phyloP scores from a whole-genome alignment of 176 grass and related monocot genomes.

The Juncus inflexus region DNA sequence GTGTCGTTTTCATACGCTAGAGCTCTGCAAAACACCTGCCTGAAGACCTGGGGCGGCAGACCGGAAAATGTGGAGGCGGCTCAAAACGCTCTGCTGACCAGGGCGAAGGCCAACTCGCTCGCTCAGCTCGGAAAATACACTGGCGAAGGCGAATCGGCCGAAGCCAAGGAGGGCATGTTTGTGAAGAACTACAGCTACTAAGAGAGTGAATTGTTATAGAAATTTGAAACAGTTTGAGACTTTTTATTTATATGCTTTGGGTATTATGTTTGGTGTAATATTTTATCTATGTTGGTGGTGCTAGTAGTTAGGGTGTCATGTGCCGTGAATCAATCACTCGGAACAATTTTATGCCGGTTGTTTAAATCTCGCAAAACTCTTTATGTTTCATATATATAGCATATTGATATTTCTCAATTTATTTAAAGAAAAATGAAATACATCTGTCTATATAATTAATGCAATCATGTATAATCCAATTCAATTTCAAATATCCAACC shows the following conservation, averaged over 20 bases:
- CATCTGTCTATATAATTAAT: too few species aligned
- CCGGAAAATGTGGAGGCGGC: constrained; percentile 79
- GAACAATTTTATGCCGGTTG: too few species aligned
- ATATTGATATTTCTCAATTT: too few species aligned
- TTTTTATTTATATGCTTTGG: constrained; percentile 23
- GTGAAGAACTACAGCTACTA: constrained; percentile 99
- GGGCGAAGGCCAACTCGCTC: constrained; percentile 89
- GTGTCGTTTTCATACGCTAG: constrained; percentile 93
- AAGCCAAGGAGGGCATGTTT: constrained; percentile 71
- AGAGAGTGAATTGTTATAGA: constrained; percentile 12
- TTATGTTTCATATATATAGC: too few species aligned
- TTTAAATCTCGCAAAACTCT: too few species aligned
- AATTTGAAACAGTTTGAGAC: constrained; percentile 25
- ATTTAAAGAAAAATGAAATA: too few species aligned
- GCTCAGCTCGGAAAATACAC: constrained; percentile 95
- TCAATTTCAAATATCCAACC: too few species aligned
- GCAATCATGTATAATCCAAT: too few species aligned
- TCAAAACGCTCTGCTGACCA: constrained; percentile 62
- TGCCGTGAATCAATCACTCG: background rate
- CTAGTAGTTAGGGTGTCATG: constrained; percentile 20
- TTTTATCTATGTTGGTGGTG: constrained; percentile 1
- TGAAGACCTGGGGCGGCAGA: constrained; percentile 92
- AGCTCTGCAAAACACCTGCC: constrained; percentile 97
- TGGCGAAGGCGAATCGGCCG: constrained; percentile 76
- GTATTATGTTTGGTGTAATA: constrained; percentile 17